These are phyloP conservation scores for Neofusicoccum umdonicola DNA, from an alignment of 2,329 filamentous ascomycete species.

Conservation along the genomic window DNA sequence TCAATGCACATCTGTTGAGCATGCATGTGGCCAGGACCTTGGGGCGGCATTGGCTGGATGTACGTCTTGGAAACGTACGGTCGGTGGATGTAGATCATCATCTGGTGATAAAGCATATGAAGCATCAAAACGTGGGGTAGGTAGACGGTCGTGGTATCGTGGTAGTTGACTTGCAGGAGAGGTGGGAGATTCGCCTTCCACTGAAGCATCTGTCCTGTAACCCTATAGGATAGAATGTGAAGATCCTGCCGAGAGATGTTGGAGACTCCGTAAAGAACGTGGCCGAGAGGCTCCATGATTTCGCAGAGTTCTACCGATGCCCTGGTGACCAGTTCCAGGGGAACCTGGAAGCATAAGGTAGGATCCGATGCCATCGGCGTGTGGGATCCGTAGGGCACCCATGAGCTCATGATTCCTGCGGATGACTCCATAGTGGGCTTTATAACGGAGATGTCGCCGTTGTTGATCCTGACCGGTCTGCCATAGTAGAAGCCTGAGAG, in stretches of 20 bases:
- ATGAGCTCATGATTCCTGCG: slow-evolving; percentile 7
- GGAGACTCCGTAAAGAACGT: slow-evolving; percentile 35
- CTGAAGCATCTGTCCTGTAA: slow-evolving; percentile 30
- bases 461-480: slow-evolving; percentile 39
- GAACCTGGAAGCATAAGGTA: slow-evolving; percentile 9
- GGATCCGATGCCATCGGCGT: slow-evolving; percentile 9
- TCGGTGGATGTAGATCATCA: slow-evolving; percentile 44
- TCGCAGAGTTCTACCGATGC: slow-evolving; percentile 42
- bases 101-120: slow-evolving; percentile 46
- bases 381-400: slow-evolving; percentile 18
- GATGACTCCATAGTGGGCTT: slow-evolving; percentile 33
- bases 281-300: slow-evolving; percentile 42
- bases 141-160: slow-evolving; percentile 32
- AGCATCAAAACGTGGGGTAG: slow-evolving; percentile 43
- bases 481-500: slow-evolving; percentile 46
- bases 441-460: slow-evolving; percentile 40
- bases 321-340: slow-evolving; percentile 18
- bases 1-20: slow-evolving; percentile 45
- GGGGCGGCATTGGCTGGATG: slow-evolving; percentile 30
- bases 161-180: slow-evolving; percentile 36
- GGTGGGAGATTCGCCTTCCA: slow-evolving; percentile 43
- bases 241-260: slow-evolving; percentile 35
- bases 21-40: slow-evolving; percentile 45
- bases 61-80: slow-evolving; percentile 42
- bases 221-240: slow-evolving; percentile 37